A percentile compares a stretch with the other conserved stretches of the same genome.
phyloP scores from a whole-genome alignment of 305 asterid species.

The Petunia hybrid region DNA sequence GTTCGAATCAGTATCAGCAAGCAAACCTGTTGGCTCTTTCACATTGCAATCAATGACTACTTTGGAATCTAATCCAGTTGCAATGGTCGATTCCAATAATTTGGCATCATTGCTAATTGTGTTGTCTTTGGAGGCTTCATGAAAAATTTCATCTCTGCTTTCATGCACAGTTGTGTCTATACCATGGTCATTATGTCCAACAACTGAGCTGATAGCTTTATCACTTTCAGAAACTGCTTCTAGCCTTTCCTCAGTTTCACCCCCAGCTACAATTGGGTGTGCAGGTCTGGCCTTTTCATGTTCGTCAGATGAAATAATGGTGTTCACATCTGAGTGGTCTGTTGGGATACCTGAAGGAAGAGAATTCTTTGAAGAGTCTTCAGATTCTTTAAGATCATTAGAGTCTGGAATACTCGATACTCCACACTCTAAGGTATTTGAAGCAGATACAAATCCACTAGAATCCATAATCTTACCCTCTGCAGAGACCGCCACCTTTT shows the following conservation, averaged over 20 bases:
- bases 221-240: not conserved
- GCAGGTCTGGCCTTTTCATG: conserved; percentile 36
- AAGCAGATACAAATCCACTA: conserved; percentile 4
- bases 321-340: conserved; percentile 30
- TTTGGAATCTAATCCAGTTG: conserved; percentile 28
- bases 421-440: conserved; percentile 17
- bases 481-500: conserved; percentile 22
- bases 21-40: conserved; percentile 25
- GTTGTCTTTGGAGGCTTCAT: conserved; percentile 16
- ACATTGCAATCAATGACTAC: not conserved
- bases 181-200: conserved; percentile 7
- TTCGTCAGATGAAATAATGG: conserved; percentile 34
- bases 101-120: conserved; percentile 15
- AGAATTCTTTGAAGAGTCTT: conserved; percentile 26
- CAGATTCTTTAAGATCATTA: conserved; percentile 33
- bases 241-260: conserved; percentile 37
- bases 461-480: conserved; percentile 37
- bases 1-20: conserved; percentile 33
- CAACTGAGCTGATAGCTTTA: conserved; percentile 15
- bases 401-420: conserved; percentile 14
- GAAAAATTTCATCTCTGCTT: conserved; percentile 9
- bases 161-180: conserved; percentile 12
- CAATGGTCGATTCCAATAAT: conserved; percentile 32
- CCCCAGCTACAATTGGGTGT: conserved; percentile 35
- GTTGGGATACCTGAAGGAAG: conserved; percentile 20